Evolutionary conservation across 2,329 filamentous ascomycete species (phyloP).

Genomic region (Ophioceras dolichostomum): DNA sequence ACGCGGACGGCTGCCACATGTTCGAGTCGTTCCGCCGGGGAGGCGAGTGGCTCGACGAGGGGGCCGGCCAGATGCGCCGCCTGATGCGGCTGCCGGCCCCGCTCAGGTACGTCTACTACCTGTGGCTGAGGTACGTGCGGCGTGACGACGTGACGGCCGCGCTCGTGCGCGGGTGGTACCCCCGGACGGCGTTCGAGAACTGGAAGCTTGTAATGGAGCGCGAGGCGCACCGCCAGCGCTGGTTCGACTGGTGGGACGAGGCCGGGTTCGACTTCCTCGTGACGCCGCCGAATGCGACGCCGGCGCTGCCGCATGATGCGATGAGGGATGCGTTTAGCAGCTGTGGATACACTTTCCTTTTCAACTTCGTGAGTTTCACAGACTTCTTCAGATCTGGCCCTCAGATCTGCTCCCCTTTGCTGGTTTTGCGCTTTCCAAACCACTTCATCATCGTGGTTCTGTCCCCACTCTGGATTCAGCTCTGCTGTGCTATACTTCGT

Average conservation of each 20-base stretch:
- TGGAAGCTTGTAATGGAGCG: slow-evolving; percentile 71
- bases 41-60: slow-evolving; percentile 69
- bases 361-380: slow-evolving; percentile 68
- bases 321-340: slow-evolving; percentile 79
- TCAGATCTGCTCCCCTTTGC: not conserved
- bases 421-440: no score
- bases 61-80: slow-evolving; percentile 61
- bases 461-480: no score
- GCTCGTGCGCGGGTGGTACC: slow-evolving; percentile 59
- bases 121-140: slow-evolving; percentile 77
- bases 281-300: slow-evolving; percentile 79
- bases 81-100: slow-evolving; percentile 63
- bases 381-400: not conserved
- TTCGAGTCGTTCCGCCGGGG: slow-evolving; percentile 65
- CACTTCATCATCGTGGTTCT: no score
- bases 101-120: slow-evolving; percentile 74
- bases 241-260: slow-evolving; percentile 77
- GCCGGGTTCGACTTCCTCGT: slow-evolving; percentile 66
- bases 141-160: slow-evolving; percentile 68
- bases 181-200: slow-evolving; percentile 64
- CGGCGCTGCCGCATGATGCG: slow-evolving; percentile 72
- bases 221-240: slow-evolving; percentile 64
- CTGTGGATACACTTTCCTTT: slow-evolving; percentile 89
- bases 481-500: no score
- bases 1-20: slow-evolving; percentile 70